Conservation (phyloP, 352 stramenopile genomes). For the Globisporangium paroecandrum region DNA sequence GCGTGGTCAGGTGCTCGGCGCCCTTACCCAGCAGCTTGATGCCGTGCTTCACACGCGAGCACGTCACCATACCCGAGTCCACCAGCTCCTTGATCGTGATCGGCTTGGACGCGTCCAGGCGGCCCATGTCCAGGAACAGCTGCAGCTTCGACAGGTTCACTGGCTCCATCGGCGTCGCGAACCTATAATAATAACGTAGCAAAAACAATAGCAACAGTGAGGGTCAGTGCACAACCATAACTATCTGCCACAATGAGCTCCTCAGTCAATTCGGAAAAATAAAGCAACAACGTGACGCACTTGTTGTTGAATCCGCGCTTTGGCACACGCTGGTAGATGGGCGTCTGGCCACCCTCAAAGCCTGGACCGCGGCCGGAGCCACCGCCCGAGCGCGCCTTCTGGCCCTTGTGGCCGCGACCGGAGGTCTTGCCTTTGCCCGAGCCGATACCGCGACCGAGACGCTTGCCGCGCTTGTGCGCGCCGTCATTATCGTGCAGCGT, state of each 20-base stretch:
- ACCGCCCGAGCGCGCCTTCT: conserved; percentile 92
- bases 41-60: conserved; percentile 91
- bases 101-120: conserved; percentile 85
- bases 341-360: conserved; percentile 99
- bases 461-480: conserved; percentile 87
- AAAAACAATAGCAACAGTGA: neutral
- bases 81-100: conserved; percentile 94
- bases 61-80: conserved; percentile 87
- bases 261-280: conserved; percentile 9
- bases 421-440: conserved; percentile 94
- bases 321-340: conserved; percentile 94
- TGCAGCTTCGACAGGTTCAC: conserved; percentile 94
- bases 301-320: conserved; percentile 98
- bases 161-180: conserved; percentile 87
- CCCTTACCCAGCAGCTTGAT: conserved; percentile 94
- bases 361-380: conserved; percentile 76
- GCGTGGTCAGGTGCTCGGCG: conserved; percentile 80
- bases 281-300: conserved; percentile 16
- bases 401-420: conserved; percentile 96
- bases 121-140: conserved; percentile 96
- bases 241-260: neutral
- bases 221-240: neutral
- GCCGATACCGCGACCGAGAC: conserved; percentile 90
- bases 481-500: conserved; percentile 84
- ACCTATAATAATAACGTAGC: conserved; percentile 50